phyloP scores from a whole-genome alignment of 2,329 filamentous ascomycete genomes.

The Pseudocercospora cruenta region DNA sequence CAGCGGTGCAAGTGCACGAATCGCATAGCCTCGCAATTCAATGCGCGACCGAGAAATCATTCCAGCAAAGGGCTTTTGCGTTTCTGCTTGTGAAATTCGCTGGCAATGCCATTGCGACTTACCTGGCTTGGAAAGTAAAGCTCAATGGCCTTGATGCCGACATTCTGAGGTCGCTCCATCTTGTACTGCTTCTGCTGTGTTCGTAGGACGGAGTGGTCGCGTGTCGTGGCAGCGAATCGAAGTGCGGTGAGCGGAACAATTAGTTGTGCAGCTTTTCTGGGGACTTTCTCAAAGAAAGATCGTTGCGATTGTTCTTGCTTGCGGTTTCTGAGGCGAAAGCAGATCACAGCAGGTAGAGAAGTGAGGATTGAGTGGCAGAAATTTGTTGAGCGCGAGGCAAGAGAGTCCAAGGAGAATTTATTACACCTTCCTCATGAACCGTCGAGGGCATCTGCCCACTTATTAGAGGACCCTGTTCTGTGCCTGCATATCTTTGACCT shows the following conservation, averaged over 20 bases:
- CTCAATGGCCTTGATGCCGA: constrained; percentile 60
- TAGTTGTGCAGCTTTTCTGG: neutral
- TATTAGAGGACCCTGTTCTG: neutral
- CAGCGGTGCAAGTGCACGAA: neutral
- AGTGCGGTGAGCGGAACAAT: constrained; percentile 10
- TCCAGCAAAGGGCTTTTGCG: neutral
- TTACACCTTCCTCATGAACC: neutral
- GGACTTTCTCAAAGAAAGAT: constrained; percentile 13
- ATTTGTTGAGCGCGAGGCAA: neutral
- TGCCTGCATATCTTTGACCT: neutral
- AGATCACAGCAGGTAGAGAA: neutral
- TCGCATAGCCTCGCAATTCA: neutral
- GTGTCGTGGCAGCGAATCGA: constrained; percentile 11
- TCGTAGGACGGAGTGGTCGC: constrained; percentile 12
- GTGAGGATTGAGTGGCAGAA: neutral
- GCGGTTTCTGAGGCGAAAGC: neutral
- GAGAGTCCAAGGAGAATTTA: neutral
- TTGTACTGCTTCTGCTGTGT: constrained; percentile 6
- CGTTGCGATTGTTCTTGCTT: constrained; percentile 15
- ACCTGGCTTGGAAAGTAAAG: constrained; percentile 59
- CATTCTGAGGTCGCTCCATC: constrained; percentile 46
- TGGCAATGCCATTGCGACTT: constrained; percentile 30
- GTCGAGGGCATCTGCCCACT: neutral
- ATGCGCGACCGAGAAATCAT: neutral
- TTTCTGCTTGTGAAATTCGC: neutral